These are phyloP conservation scores for Trypanosoma brucei DNA, from an alignment of 208 protist genomes.

Conservation along the genomic window DNA sequence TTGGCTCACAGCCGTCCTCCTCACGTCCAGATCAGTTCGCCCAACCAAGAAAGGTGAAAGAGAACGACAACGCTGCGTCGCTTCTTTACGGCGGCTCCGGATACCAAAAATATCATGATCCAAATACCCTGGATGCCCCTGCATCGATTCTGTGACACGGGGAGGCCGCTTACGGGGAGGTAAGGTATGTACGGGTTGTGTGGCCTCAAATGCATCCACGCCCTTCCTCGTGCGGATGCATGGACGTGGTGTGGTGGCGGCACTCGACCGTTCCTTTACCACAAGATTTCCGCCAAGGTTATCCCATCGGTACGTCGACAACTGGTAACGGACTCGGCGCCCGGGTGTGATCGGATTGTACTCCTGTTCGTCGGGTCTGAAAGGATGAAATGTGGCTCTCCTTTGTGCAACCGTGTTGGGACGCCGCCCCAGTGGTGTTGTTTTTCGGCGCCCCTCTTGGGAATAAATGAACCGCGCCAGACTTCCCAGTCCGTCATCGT, in stretches of 20 bases:
- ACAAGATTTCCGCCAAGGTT: slow-evolving; percentile 12
- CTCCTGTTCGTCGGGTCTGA: too few species aligned
- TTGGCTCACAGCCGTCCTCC: too few species aligned
- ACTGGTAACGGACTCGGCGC: background rate
- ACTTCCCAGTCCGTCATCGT: slow-evolving; percentile 15
- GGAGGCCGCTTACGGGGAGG: slow-evolving; percentile 2
- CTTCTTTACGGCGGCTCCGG: slow-evolving; percentile 20
- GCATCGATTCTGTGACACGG: slow-evolving; percentile 21
- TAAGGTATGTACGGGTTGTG: slow-evolving; percentile 9
- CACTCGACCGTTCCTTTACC: background rate
- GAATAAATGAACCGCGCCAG: slow-evolving; percentile 15
- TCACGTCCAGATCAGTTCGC: too few species aligned
- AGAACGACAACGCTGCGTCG: background rate
- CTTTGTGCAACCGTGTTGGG: too few species aligned
- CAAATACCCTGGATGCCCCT: slow-evolving; percentile 7
- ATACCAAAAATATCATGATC: slow-evolving; percentile 53
- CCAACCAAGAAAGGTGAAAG: too few species aligned
- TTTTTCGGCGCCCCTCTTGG: background rate
- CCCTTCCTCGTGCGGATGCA: slow-evolving; percentile 5
- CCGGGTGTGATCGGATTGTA: too few species aligned
- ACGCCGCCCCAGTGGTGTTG: too few species aligned
- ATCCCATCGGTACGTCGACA: background rate
- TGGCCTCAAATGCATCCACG: slow-evolving; percentile 14
- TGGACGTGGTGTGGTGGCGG: background rate
- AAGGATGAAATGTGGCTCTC: too few species aligned